Evolutionary conservation across 2,329 filamentous ascomycete species (phyloP), one percentile per base, ranked within the genome.

Genomic region (Sporothrix inflata): DNA sequence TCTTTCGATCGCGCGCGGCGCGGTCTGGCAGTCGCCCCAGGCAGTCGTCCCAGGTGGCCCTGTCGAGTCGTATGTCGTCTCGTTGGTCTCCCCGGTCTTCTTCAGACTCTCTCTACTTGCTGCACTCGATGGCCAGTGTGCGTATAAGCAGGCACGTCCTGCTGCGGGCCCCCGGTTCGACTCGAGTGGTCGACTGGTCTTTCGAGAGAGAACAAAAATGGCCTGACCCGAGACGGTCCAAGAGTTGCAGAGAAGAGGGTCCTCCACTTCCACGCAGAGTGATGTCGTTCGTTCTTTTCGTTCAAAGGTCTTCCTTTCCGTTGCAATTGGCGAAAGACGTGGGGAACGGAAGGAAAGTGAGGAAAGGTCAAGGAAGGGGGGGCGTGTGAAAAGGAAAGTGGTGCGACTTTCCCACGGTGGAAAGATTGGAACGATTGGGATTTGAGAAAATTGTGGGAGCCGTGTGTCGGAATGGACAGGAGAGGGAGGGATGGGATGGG

Each of bases 311-410:
- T 34, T 34, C 30, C 30, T 47, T 34, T 34, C 69, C 30, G 42
- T 21, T 2, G 21, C 47, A 42, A 34, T 67, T 30, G 61, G 21
- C 21, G 53, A 38, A 45, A 45, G 9, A 42, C 30, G 57, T 65
- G 21, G 53, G 67, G 38, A 55, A 12, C 12, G 65, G 11, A 16
- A 45, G 42, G 42, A n/a, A n/a, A n/a, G n/a, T n/a, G n/a, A n/a
- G n/a, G 21, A 14, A 24, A 27, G n/a, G 16, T 45, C 42, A 34
- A n/a, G 34, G 40, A 47, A 61, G 51, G 53, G 69, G 71, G 71
- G 67, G 71, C 24, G 71, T 70, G 67, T 67, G 40, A n/a, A n/a
- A 42, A n/a, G 49, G 27, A 67, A 70, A 30, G 72, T 69, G 72
- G 69, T 73, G 72, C 69, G 72, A 71, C 40, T 73, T 73, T 70